Base-by-base conservation (phyloP, 164 flowering plant species). In the Nymphaea thermarum region DNA sequence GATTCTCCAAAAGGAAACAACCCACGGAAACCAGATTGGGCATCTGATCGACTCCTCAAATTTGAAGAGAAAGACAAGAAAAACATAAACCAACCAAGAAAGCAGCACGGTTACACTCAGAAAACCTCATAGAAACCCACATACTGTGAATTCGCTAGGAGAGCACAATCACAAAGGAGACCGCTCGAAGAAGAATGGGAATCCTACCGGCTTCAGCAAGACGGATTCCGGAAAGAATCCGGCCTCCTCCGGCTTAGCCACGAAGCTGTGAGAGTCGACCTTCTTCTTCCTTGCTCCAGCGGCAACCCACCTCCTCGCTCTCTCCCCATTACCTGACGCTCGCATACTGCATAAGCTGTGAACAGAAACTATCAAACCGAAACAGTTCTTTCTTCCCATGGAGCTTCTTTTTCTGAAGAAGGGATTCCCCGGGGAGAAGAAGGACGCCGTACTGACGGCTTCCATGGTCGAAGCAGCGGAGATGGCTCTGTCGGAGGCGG, bases 181-280 rank as follows among this genome's bases (percentile, higher is more conserved):
- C 55, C 55, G 3, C 12, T 4, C 4, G 16, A 61, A 61, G 8
- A 8, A n/a, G 42, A n/a, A 61, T 7, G 42, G 16, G 42, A 61
- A 44, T 71, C 44, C 61, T 43, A 90, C 98, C 95, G 88, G 76
- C 78, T 84, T 90, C 45, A 93, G 91, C 61, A 92, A 80, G 45
- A 93, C 86, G 70, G 96, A 88, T 80, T 93, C 98, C 65, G 98
- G 98, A 65, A 86, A 93, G 16, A 76, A 76, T 3, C 94, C 94
- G 3, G 85, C 74, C 72, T 93, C 98, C 71, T 90, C 92, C 4
- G 90, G 89, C 66, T 75, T 87, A 6, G 82, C 43, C 2, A 72
- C 71, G 64, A 81, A 89, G 81, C 87, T 86, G 66, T 91, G 91
- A 47, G 68, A 44, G 69, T 87, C 91, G 1, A 43, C 70, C 70